Evolutionary conservation across 208 protist species (phyloP), one percentile per base, ranked within the genome.

Genomic region (Porcisia hertigi): DNA sequence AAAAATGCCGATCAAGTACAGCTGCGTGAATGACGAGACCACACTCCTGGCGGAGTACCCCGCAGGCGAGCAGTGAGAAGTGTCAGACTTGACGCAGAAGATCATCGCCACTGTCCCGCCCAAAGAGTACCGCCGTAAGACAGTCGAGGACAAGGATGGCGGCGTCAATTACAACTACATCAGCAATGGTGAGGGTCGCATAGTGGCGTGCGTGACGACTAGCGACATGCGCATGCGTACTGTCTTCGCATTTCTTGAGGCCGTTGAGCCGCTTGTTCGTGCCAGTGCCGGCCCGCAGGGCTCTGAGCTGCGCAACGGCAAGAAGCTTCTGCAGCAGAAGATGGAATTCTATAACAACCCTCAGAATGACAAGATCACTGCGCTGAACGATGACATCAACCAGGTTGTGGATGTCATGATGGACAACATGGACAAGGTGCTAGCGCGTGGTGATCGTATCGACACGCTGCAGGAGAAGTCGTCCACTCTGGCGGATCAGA

Each of bases 331-430:
- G 14, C 92, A 95, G 84, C 90, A 97, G 77, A 97, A 97, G 85
- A 95, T 96, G 91, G 94, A 97, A 73, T 98, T 97, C 83, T 98
- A 96, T 86, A 98, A 97, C 84, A 93, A 97, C 74, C 91, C 93
- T 6, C 90, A 96, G 80, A 97, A 96, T 73, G 94, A 98, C 72
- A 96, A 97, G 84, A 96, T 98, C 75, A 93, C 91, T 1, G 87
- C 87, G 9, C 79, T 98, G 30, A 96, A 96, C 63, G 88, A 95
- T 63, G 90, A 96, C 62, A 97, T 98, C 76, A 95, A 97, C 75
- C 90, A 97, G 67, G 92, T 97, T 23, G 90, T 96, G 53, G 92
- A 96, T 69, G 91, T 98, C n/a, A 97, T 98, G 94, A 95, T 95
- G 87, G 92, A 97, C 72, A 98, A 97, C 83, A 94, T 96, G 90